Evolutionary conservation across 306 rosid genomes (phyloP).

Genomic region (Medicago arabica): DNA sequence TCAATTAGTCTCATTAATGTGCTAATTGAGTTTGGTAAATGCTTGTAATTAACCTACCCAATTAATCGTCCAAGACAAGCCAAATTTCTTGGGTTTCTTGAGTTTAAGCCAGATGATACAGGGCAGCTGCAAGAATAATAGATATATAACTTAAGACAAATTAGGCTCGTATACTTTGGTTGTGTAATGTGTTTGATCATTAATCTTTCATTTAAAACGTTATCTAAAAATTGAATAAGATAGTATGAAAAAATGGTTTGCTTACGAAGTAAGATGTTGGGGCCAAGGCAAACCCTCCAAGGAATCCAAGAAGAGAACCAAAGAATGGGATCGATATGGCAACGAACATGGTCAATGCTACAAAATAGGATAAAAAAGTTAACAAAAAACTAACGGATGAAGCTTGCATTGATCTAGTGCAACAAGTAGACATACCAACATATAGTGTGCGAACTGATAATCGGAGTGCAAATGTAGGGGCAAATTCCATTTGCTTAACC

Average conservation of each 20-base stretch:
- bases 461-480: constrained; percentile 61
- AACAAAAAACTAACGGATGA: not conserved
- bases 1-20: not conserved
- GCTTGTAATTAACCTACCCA: constrained; percentile 57
- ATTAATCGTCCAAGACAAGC: constrained; percentile 68
- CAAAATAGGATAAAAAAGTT: constrained; percentile 12
- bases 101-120: constrained; percentile 82
- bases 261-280: constrained; percentile 82
- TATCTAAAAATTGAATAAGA: not conserved
- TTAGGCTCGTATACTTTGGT: not conserved
- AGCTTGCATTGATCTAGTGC: not conserved
- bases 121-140: constrained; percentile 63
- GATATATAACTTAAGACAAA: not conserved
- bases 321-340: constrained; percentile 81
- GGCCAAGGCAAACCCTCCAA: constrained; percentile 91
- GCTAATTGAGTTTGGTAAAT: not conserved
- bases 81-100: constrained; percentile 59
- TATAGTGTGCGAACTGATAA: constrained; percentile 49
- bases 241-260: not conserved
- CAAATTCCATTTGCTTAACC: constrained; percentile 52
- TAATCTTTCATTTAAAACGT: not conserved
- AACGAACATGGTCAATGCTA: constrained; percentile 67
- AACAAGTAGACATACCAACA: constrained; percentile 58
- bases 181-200: not conserved
- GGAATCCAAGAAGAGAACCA: constrained; percentile 83